Conservation (phyloP, 192 early-diverging fungal genomes). For the Rhizophagus clarus region DNA sequence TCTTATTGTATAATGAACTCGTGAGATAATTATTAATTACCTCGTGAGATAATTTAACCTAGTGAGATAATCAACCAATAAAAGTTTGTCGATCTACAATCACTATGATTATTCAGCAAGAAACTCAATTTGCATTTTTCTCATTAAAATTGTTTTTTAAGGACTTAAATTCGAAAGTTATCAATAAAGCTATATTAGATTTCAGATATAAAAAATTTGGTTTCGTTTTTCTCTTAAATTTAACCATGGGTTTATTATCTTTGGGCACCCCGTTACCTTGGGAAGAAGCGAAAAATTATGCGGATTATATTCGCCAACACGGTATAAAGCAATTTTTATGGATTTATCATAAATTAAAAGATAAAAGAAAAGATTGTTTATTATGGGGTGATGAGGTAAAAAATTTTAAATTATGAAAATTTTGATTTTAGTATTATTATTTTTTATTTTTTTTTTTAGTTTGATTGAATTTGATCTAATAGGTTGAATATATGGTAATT, state of each 20-base stretch:
- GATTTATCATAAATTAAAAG: constrained; percentile 83
- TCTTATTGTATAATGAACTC: too few species aligned
- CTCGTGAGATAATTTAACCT: too few species aligned
- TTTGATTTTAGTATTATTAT: not conserved
- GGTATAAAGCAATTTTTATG: constrained; percentile 94
- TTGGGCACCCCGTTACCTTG: constrained; percentile 97
- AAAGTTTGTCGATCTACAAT: too few species aligned
- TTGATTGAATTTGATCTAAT: not conserved
- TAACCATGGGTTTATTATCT: constrained; percentile 86
- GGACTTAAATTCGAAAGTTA: too few species aligned
- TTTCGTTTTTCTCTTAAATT: not conserved
- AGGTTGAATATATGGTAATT: constrained; percentile 95
- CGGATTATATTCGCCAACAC: constrained; percentile 84
- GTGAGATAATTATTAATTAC: too few species aligned
- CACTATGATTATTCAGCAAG: too few species aligned
- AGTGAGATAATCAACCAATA: too few species aligned
- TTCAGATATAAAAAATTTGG: not conserved
- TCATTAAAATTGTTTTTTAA: too few species aligned
- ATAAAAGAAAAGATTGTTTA: constrained; percentile 75
- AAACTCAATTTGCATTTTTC: too few species aligned
- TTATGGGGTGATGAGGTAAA: constrained; percentile 97
- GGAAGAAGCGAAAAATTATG: constrained; percentile 84
- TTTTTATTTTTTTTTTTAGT: not conserved
- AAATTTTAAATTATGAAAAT: too few species aligned
- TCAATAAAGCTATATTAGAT: too few species aligned